Percentiles rank a stretch among this genome's conserved stretches.
These are phyloP conservation scores for Fusarium sp. DNA, from an alignment of 2,329 filamentous ascomycete genomes.

Conservation along the genomic window DNA sequence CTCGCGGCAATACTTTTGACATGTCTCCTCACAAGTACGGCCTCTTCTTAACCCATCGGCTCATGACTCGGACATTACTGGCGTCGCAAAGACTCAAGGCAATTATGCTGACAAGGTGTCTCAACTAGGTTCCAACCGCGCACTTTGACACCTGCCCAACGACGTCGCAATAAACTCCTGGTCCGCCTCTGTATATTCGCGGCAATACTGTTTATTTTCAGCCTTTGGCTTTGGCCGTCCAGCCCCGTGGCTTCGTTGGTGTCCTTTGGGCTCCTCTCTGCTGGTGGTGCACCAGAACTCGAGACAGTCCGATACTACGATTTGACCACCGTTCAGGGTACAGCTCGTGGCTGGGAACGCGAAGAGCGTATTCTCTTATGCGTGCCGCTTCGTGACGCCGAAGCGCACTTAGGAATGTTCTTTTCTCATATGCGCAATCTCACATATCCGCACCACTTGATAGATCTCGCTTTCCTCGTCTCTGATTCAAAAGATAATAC, in stretches of 20 bases:
- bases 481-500: conserved; percentile 97
- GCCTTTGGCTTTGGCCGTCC: conserved; percentile 81
- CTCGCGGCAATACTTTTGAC: conserved; percentile 81
- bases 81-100: neutral
- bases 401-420: conserved; percentile 95
- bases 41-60: neutral
- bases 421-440: conserved; percentile 97
- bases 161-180: conserved; percentile 79
- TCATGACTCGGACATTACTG: neutral
- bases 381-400: conserved; percentile 92
- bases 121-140: conserved; percentile 79
- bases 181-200: conserved; percentile 73
- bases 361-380: conserved; percentile 96
- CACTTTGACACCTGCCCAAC: conserved; percentile 75
- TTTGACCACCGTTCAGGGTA: conserved; percentile 89
- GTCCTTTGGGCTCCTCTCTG: conserved; percentile 78
- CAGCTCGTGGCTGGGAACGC: conserved; percentile 92
- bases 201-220: conserved; percentile 72
- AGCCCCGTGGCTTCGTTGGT: conserved; percentile 70
- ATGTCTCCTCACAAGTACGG: conserved; percentile 89
- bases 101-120: conserved; percentile 26
- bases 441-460: conserved; percentile 95
- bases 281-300: conserved; percentile 78
- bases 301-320: conserved; percentile 99
- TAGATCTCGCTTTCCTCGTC: conserved; percentile 95